Conservation (phyloP, 345 rosid genomes). For the Sisymbrium irio region DNA sequence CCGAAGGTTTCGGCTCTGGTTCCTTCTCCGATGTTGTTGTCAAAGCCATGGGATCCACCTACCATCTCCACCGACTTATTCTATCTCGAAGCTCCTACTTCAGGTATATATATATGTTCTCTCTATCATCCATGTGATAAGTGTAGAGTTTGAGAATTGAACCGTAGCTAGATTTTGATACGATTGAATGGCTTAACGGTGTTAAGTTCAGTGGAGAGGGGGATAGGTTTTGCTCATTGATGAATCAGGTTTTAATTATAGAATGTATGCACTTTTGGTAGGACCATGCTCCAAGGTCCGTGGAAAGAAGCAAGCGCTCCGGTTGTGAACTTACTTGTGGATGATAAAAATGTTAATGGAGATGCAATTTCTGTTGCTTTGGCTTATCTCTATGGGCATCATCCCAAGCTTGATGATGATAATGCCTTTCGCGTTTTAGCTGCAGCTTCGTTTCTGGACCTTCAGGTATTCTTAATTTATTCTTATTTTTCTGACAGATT, state of each 20-base stretch:
- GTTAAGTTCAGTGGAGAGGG: no score
- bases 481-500: background rate
- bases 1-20: constrained; percentile 81
- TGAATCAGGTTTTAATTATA: no score
- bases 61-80: constrained; percentile 86
- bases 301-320: constrained; percentile 96
- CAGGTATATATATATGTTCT: constrained; percentile 54
- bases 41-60: constrained; percentile 81
- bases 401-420: constrained; percentile 79
- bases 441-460: constrained; percentile 97
- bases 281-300: constrained; percentile 95
- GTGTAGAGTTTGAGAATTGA: no score
- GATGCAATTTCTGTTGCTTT: constrained; percentile 81
- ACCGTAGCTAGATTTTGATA: constrained; percentile 13
- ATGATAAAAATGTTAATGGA: constrained; percentile 86
- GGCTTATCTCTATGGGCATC: constrained; percentile 87
- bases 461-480: constrained; percentile 62
- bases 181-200: background rate
- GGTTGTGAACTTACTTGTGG: constrained; percentile 65
- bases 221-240: background rate
- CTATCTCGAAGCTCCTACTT: constrained; percentile 93
- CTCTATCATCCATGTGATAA: no score
- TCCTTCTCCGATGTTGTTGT: constrained; percentile 88
- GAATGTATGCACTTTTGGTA: constrained; percentile 20
- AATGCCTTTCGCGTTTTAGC: constrained; percentile 94